A percentile compares a stretch with the other conserved stretches of the same genome.
These are phyloP conservation scores for Cucumis hystrix DNA, from an alignment of 306 rosid species.

Conservation along the genomic window DNA sequence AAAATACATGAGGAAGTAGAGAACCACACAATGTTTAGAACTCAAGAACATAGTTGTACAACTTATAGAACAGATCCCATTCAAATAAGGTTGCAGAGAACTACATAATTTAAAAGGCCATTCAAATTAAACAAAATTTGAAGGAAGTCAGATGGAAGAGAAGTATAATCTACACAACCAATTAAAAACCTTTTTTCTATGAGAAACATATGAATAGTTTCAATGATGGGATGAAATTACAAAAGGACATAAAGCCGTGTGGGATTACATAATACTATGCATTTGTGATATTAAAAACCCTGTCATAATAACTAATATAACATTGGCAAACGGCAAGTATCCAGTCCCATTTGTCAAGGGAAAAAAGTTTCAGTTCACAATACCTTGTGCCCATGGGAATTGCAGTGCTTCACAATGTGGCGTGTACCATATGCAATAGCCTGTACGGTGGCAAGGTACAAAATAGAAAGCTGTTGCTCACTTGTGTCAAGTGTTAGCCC, in stretches of 20 bases:
- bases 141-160: not conserved
- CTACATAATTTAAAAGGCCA: not conserved
- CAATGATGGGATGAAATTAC: too few relatives aligned
- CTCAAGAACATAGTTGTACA: too few relatives aligned
- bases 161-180: not conserved
- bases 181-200: too few relatives aligned
- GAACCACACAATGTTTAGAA: too few relatives aligned
- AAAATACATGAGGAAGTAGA: too few relatives aligned
- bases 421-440: slow-evolving; percentile 95
- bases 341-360: not conserved
- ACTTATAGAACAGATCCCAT: too few relatives aligned
- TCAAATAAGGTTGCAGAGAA: not conserved
- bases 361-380: not conserved
- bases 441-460: slow-evolving; percentile 82
- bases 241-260: too few relatives aligned
- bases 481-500: slow-evolving; percentile 89
- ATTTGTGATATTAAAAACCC: too few relatives aligned
- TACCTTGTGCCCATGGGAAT: slow-evolving; percentile 87
- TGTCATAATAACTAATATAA: not conserved
- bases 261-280: too few relatives aligned
- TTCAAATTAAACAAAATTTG: not conserved
- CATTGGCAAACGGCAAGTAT: not conserved
- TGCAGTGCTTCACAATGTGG: slow-evolving; percentile 92
- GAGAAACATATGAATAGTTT: too few relatives aligned
- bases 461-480: slow-evolving; percentile 66